phyloP scores from a whole-genome alignment of 441 rosid species.

The Metrosideros polymorpha region DNA sequence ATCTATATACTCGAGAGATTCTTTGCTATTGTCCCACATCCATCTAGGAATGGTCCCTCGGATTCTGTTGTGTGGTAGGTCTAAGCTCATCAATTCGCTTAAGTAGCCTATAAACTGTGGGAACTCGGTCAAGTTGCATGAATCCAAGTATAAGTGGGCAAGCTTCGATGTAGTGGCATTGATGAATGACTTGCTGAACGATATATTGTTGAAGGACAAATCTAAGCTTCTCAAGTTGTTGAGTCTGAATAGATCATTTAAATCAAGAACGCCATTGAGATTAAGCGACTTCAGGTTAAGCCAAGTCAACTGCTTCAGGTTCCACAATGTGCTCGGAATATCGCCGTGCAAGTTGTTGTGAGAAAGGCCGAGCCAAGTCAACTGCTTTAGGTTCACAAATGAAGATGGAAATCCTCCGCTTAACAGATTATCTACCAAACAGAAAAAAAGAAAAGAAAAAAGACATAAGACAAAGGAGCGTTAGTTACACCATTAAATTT shows the following conservation, averaged over 20 bases:
- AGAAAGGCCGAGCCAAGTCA: accelerated
- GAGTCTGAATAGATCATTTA: background rate
- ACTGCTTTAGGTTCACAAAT: background rate
- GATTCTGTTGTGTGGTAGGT: background rate
- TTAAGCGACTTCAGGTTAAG: accelerated
- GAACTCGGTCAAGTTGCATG: background rate
- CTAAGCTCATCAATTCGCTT: background rate
- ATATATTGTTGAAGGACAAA: background rate
- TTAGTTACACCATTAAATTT: background rate
- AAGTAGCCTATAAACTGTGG: background rate
- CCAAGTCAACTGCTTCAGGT: accelerated
- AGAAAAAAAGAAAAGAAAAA: accelerated
- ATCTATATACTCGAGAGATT: accelerated
- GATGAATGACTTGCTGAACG: background rate
- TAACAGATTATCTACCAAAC: background rate
- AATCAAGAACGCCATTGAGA: background rate
- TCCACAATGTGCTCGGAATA: accelerated
- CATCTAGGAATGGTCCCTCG: background rate
- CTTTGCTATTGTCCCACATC: background rate
- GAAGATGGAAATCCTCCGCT: background rate
- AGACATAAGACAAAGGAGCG: background rate
- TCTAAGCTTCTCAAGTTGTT: accelerated
- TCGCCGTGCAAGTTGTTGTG: accelerated
- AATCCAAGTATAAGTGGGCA: accelerated
- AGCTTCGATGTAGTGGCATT: background rate